phyloP scores from a whole-genome alignment of 2,329 filamentous ascomycete genomes.

The Passalora sequoiae region DNA sequence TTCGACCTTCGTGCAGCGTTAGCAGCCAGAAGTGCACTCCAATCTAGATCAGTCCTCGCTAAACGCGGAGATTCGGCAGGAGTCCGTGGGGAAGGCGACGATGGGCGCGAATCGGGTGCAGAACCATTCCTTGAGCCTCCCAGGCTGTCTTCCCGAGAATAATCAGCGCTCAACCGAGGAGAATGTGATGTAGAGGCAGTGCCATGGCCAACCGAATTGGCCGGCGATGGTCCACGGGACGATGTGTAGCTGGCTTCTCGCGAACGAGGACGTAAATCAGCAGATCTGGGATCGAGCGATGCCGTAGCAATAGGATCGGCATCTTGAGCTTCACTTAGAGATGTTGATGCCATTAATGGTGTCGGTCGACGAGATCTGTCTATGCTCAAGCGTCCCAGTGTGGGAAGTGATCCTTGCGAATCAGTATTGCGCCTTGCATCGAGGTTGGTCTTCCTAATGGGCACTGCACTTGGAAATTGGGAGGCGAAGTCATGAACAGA shows the following conservation, averaged over 20 bases:
- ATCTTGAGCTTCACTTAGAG: slow-evolving; percentile 21
- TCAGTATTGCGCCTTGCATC: slow-evolving; percentile 31
- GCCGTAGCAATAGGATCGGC: slow-evolving; percentile 9
- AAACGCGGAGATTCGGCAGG: slow-evolving; percentile 25
- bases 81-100: slow-evolving; percentile 24
- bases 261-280: slow-evolving; percentile 16
- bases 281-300: slow-evolving; percentile 14
- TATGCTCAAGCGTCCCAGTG: slow-evolving; percentile 16
- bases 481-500: slow-evolving; percentile 25
- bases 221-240: slow-evolving; percentile 27
- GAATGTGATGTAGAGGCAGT: slow-evolving; percentile 16
- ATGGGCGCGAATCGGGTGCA: slow-evolving; percentile 23
- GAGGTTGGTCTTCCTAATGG: slow-evolving; percentile 21
- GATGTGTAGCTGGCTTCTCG: slow-evolving; percentile 24
- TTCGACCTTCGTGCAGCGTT: slow-evolving; percentile 25
- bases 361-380: slow-evolving; percentile 27
- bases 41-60: slow-evolving; percentile 31
- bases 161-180: slow-evolving; percentile 21
- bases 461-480: slow-evolving; percentile 12
- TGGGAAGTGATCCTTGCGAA: slow-evolving; percentile 22
- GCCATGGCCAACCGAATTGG: slow-evolving; percentile 15
- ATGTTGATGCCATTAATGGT: slow-evolving; percentile 24
- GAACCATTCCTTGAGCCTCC: slow-evolving; percentile 21
- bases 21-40: slow-evolving; percentile 27
- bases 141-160: slow-evolving; percentile 16